Evolutionary conservation across 371 early-diverging fungal genomes (phyloP).

Genomic region (Fennellomyces sp.): DNA sequence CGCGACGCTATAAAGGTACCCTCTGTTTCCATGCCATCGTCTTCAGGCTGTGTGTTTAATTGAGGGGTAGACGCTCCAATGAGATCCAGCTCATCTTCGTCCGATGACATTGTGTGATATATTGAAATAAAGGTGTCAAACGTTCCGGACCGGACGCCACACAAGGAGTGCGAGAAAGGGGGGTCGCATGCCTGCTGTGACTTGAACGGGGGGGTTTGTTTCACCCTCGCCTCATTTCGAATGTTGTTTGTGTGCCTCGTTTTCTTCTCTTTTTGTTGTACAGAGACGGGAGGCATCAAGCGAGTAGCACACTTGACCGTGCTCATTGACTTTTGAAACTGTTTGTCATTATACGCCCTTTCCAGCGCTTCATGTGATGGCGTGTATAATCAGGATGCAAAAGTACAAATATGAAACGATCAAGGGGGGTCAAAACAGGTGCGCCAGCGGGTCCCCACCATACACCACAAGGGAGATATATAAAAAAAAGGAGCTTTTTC

Average conservation of each 20-base stretch:
- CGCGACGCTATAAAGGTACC: constrained; percentile 19
- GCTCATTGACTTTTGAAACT: neutral
- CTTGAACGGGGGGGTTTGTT: too few relatives aligned
- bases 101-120: constrained; percentile 30
- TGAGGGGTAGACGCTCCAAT: constrained; percentile 41
- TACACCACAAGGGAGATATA: neutral
- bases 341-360: neutral
- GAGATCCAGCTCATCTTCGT: constrained; percentile 49
- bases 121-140: neutral
- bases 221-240: too few relatives aligned
- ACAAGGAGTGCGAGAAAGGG: neutral
- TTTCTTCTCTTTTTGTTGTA: too few relatives aligned
- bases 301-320: neutral
- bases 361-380: neutral
- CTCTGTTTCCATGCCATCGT: constrained; percentile 39
- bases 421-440: too few relatives aligned
- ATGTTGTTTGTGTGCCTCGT: too few relatives aligned
- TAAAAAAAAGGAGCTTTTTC: neutral
- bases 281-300: neutral
- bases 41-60: constrained; percentile 37
- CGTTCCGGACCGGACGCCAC: neutral
- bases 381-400: neutral
- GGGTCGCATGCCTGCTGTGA: neutral
- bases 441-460: neutral
- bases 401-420: constrained; percentile 12